phyloP scores from a whole-genome alignment of 306 rosid genomes.

The Castanea mollissima region DNA sequence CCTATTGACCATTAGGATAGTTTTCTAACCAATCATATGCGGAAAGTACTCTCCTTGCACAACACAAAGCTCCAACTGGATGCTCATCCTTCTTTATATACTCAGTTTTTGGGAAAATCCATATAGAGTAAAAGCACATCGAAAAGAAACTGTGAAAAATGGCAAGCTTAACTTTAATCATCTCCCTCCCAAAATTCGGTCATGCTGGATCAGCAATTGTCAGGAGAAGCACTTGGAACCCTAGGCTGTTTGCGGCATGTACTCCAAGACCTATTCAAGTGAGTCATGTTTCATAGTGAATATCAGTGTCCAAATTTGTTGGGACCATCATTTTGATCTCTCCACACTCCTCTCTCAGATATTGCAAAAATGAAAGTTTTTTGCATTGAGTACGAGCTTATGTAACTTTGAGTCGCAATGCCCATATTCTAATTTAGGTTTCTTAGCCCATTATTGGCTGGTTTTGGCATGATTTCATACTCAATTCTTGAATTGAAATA shows the following conservation, averaged over 20 bases:
- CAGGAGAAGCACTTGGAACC: constrained; percentile 37
- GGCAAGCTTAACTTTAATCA: constrained; percentile 43
- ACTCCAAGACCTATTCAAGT: constrained; percentile 55
- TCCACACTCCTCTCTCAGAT: no score
- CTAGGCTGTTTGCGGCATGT: constrained; percentile 36
- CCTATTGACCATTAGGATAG: constrained; percentile 16
- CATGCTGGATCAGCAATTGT: constrained; percentile 43
- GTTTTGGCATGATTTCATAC: not conserved
- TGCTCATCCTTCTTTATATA: constrained; percentile 14
- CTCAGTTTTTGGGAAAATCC: not conserved
- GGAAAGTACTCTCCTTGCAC: constrained; percentile 29
- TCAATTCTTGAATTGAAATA: no score
- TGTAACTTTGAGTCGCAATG: no score
- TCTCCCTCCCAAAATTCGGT: constrained; percentile 46
- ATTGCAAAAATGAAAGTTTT: no score
- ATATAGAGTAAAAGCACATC: not conserved
- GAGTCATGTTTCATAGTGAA: not conserved
- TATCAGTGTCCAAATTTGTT: not conserved
- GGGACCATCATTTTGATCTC: not conserved
- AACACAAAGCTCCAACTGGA: not conserved
- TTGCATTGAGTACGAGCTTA: no score
- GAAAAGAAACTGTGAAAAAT: constrained; percentile 20
- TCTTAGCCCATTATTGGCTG: no score
- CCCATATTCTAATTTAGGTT: no score
- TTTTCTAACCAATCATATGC: constrained; percentile 26